Evolutionary conservation across 2,329 filamentous ascomycete genomes (phyloP).

Genomic region (Pseudogymnoascus sp.): DNA sequence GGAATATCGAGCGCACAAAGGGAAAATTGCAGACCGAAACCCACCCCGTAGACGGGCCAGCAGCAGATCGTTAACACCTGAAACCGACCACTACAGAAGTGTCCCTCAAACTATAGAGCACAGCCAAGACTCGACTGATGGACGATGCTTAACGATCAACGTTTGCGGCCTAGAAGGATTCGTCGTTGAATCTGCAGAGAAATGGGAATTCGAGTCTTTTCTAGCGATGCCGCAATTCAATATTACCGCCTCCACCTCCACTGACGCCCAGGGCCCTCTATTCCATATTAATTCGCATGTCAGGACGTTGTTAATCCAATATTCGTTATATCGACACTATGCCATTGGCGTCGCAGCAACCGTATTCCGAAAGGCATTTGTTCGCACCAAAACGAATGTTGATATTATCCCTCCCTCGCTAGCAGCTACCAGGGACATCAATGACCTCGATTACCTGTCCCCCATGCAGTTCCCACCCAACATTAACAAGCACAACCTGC

Average conservation of each 20-base stretch:
- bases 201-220: constrained; percentile 79
- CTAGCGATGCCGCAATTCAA: constrained; percentile 81
- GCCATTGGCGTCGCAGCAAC: constrained; percentile 73
- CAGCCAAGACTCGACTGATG: constrained; percentile 53
- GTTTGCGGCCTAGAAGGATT: constrained; percentile 80
- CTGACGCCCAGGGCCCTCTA: constrained; percentile 78
- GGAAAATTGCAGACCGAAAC: constrained; percentile 54
- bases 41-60: constrained; percentile 61
- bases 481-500: constrained; percentile 12
- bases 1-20: constrained; percentile 78
- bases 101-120: constrained; percentile 46
- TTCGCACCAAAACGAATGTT: constrained; percentile 42
- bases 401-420: constrained; percentile 16
- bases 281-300: constrained; percentile 81
- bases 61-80: constrained; percentile 61
- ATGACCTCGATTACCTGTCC: constrained; percentile 19
- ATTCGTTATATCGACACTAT: constrained; percentile 91
- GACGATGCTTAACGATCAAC: constrained; percentile 72
- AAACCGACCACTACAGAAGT: constrained; percentile 53
- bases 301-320: constrained; percentile 72
- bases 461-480: constrained; percentile 23
- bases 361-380: constrained; percentile 65
- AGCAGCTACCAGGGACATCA: constrained; percentile 14
- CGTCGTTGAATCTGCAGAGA: constrained; percentile 80
- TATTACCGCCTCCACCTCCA: constrained; percentile 73